Base-by-base conservation (phyloP, 2,329 filamentous ascomycete genomes). In the Phialophora chinensis region DNA sequence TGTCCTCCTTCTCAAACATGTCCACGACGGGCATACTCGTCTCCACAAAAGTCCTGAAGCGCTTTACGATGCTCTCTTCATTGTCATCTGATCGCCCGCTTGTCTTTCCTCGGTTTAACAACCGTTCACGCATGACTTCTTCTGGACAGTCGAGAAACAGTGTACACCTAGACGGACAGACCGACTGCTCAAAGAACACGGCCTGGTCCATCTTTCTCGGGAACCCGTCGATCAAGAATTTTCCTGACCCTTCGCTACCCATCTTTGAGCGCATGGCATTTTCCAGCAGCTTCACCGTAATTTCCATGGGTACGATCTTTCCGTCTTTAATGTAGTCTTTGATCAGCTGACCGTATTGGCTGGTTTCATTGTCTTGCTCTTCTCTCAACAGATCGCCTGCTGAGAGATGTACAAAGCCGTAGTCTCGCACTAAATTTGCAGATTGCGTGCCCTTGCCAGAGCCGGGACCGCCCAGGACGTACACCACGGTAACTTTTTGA, bases 191-290 rank as follows among this genome's bases (percentile, higher is more conserved):
- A 77, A 99, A 99, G 80, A 92, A 93, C 71, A 92, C 79, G 14
- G 94, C 95, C 85, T 99, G 95, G 83, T 98, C 95, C 83, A 98
- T 91, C 84, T 99, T 97, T 74, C 95, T 88, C 35, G 95, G 95
- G 84, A 98, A 99, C 12, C 95, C 88, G 72, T 90, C 88, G 68
- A 90, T 88, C 71, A 90, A 75, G 84, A 98, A 98, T 74, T 91
- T 88, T 61, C 86, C 86, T 77, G 88, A 89, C 27, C 60, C 65
- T 7, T 82, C 79, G 64, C 84, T 80, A 63, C 83, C 76, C 60
- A 97, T 87, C 12, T 86, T 84, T 8, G 86, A 87, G 64, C 84
- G 85, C 92, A 99, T 98, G 66, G 93, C 92, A 79, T 97, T 96
- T 81, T 97, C 93, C 52, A 99, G 86, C 42, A 99, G 82, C 74